A percentile compares a stretch with the other conserved stretches of the same genome.
These are phyloP conservation scores for Phytopythium sindhum DNA, from an alignment of 352 stramenopile genomes.

Conservation along the genomic window DNA sequence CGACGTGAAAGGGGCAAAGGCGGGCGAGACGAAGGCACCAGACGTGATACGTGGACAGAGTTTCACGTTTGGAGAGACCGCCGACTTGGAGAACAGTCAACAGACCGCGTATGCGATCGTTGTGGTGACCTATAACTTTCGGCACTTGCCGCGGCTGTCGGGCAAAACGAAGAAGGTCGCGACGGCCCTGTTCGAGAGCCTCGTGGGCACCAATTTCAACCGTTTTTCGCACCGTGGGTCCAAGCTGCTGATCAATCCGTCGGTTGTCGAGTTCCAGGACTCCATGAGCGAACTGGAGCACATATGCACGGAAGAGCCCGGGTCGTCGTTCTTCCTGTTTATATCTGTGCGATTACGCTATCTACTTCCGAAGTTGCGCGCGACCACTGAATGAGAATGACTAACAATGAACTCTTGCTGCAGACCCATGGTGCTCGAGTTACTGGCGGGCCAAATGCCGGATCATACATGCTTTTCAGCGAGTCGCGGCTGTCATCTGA, in stretches of 20 bases:
- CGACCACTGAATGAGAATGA: background rate
- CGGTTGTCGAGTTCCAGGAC: slow-evolving; percentile 77
- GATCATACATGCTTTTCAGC: slow-evolving; percentile 70
- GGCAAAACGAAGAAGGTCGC: slow-evolving; percentile 60
- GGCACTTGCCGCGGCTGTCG: slow-evolving; percentile 45
- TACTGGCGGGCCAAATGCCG: slow-evolving; percentile 43
- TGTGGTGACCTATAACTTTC: slow-evolving; percentile 49
- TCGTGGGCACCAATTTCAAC: slow-evolving; percentile 50
- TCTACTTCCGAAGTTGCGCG: background rate
- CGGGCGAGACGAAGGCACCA: background rate
- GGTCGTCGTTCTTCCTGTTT: slow-evolving; percentile 65
- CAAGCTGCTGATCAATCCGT: slow-evolving; percentile 74
- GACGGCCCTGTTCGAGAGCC: slow-evolving; percentile 42
- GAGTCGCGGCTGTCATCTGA: slow-evolving; percentile 65
- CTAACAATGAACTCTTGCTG: background rate
- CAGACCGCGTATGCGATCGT: slow-evolving; percentile 47
- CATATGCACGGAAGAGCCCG: slow-evolving; percentile 25
- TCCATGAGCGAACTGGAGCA: slow-evolving; percentile 58
- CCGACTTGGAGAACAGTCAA: background rate
- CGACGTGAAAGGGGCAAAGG: background rate
- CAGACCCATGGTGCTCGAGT: slow-evolving; percentile 73
- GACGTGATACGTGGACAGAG: background rate
- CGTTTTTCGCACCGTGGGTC: slow-evolving; percentile 45
- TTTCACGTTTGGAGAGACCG: background rate
- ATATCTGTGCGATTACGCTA: slow-evolving; percentile 35